phyloP scores from a whole-genome alignment of 345 rosid genomes.

The Hirschfeldia incana region DNA sequence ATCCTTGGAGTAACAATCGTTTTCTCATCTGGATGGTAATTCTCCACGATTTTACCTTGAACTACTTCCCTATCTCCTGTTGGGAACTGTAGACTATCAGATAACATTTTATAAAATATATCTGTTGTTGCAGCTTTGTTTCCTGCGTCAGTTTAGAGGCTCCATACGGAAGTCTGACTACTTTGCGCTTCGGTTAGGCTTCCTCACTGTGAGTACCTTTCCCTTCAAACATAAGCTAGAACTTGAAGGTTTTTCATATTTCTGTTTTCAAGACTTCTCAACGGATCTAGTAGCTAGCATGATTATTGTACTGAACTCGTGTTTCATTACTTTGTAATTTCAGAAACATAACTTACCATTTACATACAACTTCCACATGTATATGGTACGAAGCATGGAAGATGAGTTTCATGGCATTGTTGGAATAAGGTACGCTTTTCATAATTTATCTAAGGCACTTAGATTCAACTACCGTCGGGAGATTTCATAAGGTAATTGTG shows the following conservation, averaged over 20 bases:
- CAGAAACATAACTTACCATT: conserved; percentile 90
- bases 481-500: background rate
- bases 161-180: conserved; percentile 81
- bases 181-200: conserved; percentile 81
- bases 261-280: background rate
- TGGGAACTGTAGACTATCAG: background rate
- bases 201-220: conserved; percentile 67
- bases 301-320: conserved; percentile 5
- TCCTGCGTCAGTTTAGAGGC: conserved; percentile 76
- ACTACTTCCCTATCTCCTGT: background rate
- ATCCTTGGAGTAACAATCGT: conserved; percentile 93
- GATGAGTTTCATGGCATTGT: conserved; percentile 97
- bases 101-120: background rate
- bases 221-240: background rate
- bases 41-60: conserved; percentile 22
- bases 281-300: conserved; percentile 6
- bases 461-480: background rate
- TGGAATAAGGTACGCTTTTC: conserved; percentile 67
- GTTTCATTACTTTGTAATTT: conserved; percentile 12
- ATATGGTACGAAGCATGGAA: conserved; percentile 97
- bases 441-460: background rate
- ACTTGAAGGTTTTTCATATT: background rate
- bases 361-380: conserved; percentile 83
- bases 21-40: conserved; percentile 92
- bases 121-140: conserved; percentile 72